Conservation (phyloP, 805 yeast species). For the Candida peoriensis region DNA sequence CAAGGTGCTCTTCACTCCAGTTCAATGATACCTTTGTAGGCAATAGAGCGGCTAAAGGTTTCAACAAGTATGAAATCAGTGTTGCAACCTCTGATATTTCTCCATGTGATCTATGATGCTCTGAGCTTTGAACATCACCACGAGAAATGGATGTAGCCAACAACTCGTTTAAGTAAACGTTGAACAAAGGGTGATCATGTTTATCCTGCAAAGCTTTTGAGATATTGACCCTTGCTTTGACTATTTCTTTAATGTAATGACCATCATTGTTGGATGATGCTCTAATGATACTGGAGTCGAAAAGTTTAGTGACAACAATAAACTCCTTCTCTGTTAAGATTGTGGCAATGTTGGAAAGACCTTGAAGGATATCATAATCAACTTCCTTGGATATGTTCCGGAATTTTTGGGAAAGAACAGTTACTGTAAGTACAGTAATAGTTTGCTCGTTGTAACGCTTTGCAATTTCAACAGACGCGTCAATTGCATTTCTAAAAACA, state of each 20-base stretch:
- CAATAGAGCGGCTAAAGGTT: constrained; percentile 70
- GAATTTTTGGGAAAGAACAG: constrained; percentile 77
- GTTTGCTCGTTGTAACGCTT: constrained; percentile 62
- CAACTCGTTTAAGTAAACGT: constrained; percentile 57
- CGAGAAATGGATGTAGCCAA: constrained; percentile 62
- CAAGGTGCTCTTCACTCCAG: constrained; percentile 36
- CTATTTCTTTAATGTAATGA: constrained; percentile 34
- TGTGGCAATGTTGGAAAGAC: constrained; percentile 59
- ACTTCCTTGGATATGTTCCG: constrained; percentile 43
- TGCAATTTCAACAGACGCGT: constrained; percentile 63
- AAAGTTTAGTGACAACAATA: constrained; percentile 51
- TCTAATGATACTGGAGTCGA: constrained; percentile 42
- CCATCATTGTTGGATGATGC: constrained; percentile 40
- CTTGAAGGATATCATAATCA: constrained; percentile 52
- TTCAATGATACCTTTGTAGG: constrained; percentile 49
- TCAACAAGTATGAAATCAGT: constrained; percentile 57
- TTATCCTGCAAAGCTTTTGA: constrained; percentile 27
- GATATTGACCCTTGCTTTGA: constrained; percentile 45
- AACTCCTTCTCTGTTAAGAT: constrained; percentile 64
- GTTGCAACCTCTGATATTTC: constrained; percentile 68
- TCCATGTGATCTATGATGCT: constrained; percentile 73
- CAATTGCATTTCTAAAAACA: constrained; percentile 61
- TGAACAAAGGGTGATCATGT: constrained; percentile 41
- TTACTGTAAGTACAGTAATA: constrained; percentile 70
- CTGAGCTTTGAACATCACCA: constrained; percentile 74